These are phyloP conservation scores for Penicillium sp. DNA, from an alignment of 2,329 filamentous ascomycete species.

Conservation along the genomic window DNA sequence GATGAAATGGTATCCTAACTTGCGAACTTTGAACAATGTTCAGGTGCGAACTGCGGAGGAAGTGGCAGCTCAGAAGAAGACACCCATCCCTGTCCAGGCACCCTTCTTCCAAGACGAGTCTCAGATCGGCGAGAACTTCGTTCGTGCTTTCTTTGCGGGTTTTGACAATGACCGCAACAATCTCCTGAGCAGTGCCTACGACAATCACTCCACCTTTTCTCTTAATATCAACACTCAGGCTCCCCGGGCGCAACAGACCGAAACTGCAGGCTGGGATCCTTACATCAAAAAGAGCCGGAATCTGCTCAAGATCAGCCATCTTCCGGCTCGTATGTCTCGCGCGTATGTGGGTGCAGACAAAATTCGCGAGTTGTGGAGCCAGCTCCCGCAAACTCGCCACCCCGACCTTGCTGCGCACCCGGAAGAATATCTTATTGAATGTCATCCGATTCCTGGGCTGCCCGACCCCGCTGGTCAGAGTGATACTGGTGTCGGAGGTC, in stretches of 20 bases:
- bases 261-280: constrained; percentile 58
- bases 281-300: constrained; percentile 80
- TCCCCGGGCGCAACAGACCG: constrained; percentile 52
- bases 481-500: constrained; percentile 67
- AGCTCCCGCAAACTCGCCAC: constrained; percentile 70
- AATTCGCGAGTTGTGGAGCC: constrained; percentile 67
- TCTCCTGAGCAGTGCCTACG: constrained; percentile 68
- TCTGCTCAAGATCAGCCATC: constrained; percentile 64
- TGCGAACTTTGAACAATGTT: constrained; percentile 71
- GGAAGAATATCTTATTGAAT: constrained; percentile 78
- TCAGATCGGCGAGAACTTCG: constrained; percentile 70
- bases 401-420: constrained; percentile 65
- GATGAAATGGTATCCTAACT: constrained; percentile 75
- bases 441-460: constrained; percentile 68
- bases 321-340: constrained; percentile 61
- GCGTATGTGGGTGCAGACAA: constrained; percentile 61
- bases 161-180: constrained; percentile 69
- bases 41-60: constrained; percentile 72
- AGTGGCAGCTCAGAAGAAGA: constrained; percentile 57
- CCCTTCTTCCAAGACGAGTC: constrained; percentile 72
- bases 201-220: constrained; percentile 71
- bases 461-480: constrained; percentile 65
- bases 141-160: constrained; percentile 68
- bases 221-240: constrained; percentile 66
- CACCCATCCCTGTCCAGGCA: constrained; percentile 60